Conservation (phyloP, 1,139 yeast species). For the Protomyces inouyei region DNA sequence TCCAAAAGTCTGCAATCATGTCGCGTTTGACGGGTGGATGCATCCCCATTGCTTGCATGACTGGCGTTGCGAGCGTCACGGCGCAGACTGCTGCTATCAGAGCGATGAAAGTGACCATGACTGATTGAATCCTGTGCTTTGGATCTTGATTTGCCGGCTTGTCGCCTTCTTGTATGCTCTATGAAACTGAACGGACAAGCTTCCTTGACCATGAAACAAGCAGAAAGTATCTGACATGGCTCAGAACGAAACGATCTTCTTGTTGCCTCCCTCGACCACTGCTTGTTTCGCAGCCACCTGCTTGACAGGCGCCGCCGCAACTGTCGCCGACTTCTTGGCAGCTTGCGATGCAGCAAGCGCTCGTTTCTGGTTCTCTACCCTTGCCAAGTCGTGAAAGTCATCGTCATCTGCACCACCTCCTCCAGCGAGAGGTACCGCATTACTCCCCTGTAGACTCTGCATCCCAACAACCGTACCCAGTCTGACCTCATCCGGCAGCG, state of each 20-base stretch:
- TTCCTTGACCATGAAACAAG: not conserved
- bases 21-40: not conserved
- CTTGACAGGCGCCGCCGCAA: not conserved
- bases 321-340: not conserved
- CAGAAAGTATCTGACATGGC: not conserved
- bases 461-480: conserved; percentile 25
- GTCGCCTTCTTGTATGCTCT: too few species aligned
- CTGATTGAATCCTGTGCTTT: not conserved
- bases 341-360: not conserved
- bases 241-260: not conserved
- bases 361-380: not conserved
- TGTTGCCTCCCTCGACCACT: not conserved
- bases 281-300: not conserved
- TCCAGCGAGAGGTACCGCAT: not conserved
- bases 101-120: not conserved
- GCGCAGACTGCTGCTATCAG: not conserved
- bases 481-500: conserved; percentile 25
- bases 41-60: too few species aligned
- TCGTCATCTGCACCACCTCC: conserved; percentile 29
- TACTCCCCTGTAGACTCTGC: conserved; percentile 3
- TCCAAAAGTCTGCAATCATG: not conserved
- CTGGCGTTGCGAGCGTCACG: not conserved
- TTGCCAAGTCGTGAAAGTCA: conserved; percentile 27
- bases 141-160: not conserved
- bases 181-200: not conserved